Evolutionary conservation across 2,329 filamentous ascomycete genomes (phyloP).

Genomic region (Penicillium sp.): DNA sequence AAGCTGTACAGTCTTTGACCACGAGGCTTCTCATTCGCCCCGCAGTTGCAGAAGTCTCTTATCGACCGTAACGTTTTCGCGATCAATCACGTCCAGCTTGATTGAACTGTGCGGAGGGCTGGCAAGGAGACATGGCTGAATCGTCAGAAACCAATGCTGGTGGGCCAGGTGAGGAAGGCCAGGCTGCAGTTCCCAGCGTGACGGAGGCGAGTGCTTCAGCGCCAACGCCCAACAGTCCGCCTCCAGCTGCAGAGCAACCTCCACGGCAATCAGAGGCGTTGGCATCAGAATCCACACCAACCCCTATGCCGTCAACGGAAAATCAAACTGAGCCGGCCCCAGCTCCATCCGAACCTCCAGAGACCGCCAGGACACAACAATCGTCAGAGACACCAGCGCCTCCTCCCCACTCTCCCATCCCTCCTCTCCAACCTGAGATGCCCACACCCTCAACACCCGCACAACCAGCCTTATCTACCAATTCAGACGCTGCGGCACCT

Average conservation of each 20-base stretch:
- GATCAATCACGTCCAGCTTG: slow-evolving; percentile 3
- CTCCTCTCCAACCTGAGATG: no score
- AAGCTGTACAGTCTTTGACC: slow-evolving; percentile 20
- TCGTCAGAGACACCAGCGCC: no score
- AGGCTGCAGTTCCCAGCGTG: not conserved
- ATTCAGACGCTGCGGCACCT: not conserved
- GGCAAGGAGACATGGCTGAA: slow-evolving; percentile 17
- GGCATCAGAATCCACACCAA: slow-evolving; percentile 10
- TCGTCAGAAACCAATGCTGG: slow-evolving; percentile 17
- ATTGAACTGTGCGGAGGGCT: slow-evolving; percentile 5
- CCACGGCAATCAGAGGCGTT: slow-evolving; percentile 5
- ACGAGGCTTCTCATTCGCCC: slow-evolving; percentile 3
- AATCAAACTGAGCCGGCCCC: slow-evolving; percentile 1
- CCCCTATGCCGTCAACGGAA: not conserved
- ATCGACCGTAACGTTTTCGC: not conserved
- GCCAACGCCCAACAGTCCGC: slow-evolving; percentile 9
- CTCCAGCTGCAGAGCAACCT: slow-evolving; percentile 16
- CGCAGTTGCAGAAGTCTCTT: not conserved
- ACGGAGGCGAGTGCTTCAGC: slow-evolving; percentile 15
- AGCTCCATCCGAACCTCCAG: not conserved
- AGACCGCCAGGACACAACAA: not conserved
- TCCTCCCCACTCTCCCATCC: no score
- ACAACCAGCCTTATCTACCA: no score
- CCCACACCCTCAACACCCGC: no score
- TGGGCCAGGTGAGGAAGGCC: slow-evolving; percentile 9